phyloP scores from a whole-genome alignment of 306 rosid species.

The Neltuma alba region DNA sequence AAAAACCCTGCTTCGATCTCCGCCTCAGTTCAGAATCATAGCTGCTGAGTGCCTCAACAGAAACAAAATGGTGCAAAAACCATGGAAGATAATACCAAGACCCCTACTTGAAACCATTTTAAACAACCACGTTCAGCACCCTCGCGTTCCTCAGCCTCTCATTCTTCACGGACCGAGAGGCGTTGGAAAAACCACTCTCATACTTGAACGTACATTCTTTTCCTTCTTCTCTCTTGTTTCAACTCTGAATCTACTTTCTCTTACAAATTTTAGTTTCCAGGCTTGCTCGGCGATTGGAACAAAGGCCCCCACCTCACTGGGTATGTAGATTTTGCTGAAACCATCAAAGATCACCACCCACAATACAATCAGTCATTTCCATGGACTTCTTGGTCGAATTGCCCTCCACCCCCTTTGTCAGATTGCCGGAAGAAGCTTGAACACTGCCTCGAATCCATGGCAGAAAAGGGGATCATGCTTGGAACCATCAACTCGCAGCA shows the following conservation, averaged over 20 bases:
- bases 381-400: constrained; percentile 85
- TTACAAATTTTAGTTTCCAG: constrained; percentile 36
- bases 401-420: constrained; percentile 59
- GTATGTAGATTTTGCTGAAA: constrained; percentile 83
- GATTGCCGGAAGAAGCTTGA: constrained; percentile 67
- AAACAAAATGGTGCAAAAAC: constrained; percentile 60
- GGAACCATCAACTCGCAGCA: constrained; percentile 78
- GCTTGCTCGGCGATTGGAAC: constrained; percentile 82
- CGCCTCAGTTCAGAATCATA: background rate
- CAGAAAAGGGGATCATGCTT: constrained; percentile 57
- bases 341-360: constrained; percentile 63
- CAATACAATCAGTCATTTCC: constrained; percentile 53
- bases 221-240: background rate
- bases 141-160: constrained; percentile 82
- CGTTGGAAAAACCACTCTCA: constrained; percentile 91
- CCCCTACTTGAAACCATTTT: constrained; percentile 83
- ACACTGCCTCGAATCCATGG: constrained; percentile 80
- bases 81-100: constrained; percentile 84
- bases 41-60: background rate
- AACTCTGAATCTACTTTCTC: background rate
- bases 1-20: constrained; percentile 55
- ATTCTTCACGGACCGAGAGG: constrained; percentile 95
- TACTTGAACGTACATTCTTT: constrained; percentile 63
- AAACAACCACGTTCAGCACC: constrained; percentile 90
- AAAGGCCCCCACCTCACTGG: constrained; percentile 85